phyloP scores from a whole-genome alignment of 768 basidiomycete species.

The Agaricus blazei region DNA sequence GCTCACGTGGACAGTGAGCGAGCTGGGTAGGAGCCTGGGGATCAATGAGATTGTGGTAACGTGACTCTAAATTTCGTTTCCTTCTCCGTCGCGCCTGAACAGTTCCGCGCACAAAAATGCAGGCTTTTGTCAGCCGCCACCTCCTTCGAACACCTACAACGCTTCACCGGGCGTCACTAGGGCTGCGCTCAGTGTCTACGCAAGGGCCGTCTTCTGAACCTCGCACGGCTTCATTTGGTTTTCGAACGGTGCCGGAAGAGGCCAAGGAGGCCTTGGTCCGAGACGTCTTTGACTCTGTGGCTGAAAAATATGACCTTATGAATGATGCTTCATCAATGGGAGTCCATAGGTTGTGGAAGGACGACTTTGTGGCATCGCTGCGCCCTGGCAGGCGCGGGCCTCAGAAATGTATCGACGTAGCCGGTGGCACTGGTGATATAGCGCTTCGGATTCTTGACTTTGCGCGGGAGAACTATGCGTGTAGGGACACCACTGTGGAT shows the following conservation, averaged over 20 bases:
- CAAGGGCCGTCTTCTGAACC: slow-evolving; percentile 17
- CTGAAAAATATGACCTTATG: slow-evolving; percentile 95
- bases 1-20: too few relatives aligned
- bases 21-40: too few relatives aligned
- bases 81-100: neutral
- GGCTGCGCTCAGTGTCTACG: slow-evolving; percentile 8
- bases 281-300: slow-evolving; percentile 92
- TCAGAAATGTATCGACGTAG: slow-evolving; percentile 86
- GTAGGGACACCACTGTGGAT: slow-evolving; percentile 84
- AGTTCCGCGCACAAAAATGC: slow-evolving; percentile 17
- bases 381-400: slow-evolving; percentile 74
- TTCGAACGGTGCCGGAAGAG: slow-evolving; percentile 81
- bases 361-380: slow-evolving; percentile 72
- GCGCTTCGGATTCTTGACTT: slow-evolving; percentile 90
- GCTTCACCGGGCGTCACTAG: slow-evolving; percentile 18
- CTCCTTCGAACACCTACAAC: slow-evolving; percentile 12
- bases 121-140: slow-evolving; percentile 16
- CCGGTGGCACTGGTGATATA: slow-evolving; percentile 97
- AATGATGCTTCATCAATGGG: slow-evolving; percentile 99
- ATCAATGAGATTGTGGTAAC: neutral
- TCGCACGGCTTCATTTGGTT: slow-evolving; percentile 86
- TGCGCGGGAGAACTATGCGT: slow-evolving; percentile 83
- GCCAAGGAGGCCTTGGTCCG: slow-evolving; percentile 88
- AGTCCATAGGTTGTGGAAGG: slow-evolving; percentile 96
- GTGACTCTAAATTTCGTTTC: slow-evolving; percentile 6